phyloP scores from a whole-genome alignment of 1,284 basidiomycete species.

The Malassezia sympodialis region DNA sequence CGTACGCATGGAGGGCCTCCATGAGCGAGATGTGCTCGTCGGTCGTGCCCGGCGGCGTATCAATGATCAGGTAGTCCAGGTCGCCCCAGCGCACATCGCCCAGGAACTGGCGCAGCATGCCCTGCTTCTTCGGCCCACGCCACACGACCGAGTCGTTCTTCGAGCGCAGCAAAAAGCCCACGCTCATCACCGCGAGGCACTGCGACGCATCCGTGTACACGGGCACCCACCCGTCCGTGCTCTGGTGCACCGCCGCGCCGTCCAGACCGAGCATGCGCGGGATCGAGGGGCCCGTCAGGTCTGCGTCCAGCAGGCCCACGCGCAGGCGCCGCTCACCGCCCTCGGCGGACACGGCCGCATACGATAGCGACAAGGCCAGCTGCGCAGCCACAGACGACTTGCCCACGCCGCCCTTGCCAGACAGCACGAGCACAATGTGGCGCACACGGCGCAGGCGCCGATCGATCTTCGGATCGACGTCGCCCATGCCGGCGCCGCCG shows the following conservation, averaged over 20 bases:
- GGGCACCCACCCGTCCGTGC: slow-evolving; percentile 92
- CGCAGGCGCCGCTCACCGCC: background rate
- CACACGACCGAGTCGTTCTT: slow-evolving; percentile 89
- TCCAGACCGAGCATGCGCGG: slow-evolving; percentile 95
- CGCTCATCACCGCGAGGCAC: slow-evolving; percentile 83
- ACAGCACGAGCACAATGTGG: slow-evolving; percentile 82
- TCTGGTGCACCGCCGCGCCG: slow-evolving; percentile 62
- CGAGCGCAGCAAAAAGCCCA: slow-evolving; percentile 83
- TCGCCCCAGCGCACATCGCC: slow-evolving; percentile 93
- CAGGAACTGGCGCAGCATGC: slow-evolving; percentile 96
- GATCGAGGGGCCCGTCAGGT: slow-evolving; percentile 91
- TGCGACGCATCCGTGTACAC: slow-evolving; percentile 58
- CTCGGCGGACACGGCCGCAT: background rate
- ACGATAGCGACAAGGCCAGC: slow-evolving; percentile 64
- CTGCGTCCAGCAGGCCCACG: slow-evolving; percentile 87
- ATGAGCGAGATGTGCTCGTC: slow-evolving; percentile 94
- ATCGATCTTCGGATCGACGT: slow-evolving; percentile 35
- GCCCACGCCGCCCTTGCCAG: slow-evolving; percentile 94
- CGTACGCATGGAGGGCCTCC: slow-evolving; percentile 65
- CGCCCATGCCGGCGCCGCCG: background rate
- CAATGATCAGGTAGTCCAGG: slow-evolving; percentile 88
- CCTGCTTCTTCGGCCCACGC: slow-evolving; percentile 98
- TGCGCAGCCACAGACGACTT: slow-evolving; percentile 93
- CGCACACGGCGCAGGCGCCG: slow-evolving; percentile 56
- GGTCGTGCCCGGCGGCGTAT: slow-evolving; percentile 91